Conservation (phyloP, 345 rosid species). For the Eucalyptus viminalis region DNA sequence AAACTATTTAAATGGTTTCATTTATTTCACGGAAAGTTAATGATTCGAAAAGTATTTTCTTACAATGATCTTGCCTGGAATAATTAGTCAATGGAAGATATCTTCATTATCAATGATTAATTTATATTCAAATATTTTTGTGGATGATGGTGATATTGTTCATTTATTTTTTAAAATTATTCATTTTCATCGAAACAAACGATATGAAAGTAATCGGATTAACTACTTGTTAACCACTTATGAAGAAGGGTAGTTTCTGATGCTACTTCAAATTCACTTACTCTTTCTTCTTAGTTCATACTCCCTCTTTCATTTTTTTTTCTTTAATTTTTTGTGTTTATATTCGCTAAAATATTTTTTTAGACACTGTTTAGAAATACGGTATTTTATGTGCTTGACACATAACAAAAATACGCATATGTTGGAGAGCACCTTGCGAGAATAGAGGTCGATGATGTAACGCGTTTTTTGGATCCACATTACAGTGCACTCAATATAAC, state of each 20-base stretch:
- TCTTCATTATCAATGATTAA: neutral
- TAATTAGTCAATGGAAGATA: neutral
- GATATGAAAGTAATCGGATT: neutral
- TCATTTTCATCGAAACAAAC: neutral
- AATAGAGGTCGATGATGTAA: too few relatives aligned
- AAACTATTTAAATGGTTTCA: neutral
- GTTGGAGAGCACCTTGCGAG: neutral
- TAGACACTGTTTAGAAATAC: neutral
- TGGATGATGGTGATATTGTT: neutral
- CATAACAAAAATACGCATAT: neutral
- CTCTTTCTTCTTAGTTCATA: neutral
- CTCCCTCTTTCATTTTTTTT: neutral
- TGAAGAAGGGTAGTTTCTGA: neutral
- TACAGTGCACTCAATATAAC: too few relatives aligned
- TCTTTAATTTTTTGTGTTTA: neutral
- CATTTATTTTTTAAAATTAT: neutral
- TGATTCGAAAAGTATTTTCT: accelerated
- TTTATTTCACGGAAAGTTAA: neutral
- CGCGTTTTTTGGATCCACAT: too few relatives aligned
- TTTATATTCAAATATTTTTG: neutral
- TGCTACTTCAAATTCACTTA: neutral
- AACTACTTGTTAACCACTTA: neutral
- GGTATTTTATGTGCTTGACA: neutral
- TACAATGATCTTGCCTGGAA: accelerated
- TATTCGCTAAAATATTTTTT: neutral